phyloP scores from a whole-genome alignment of 73 alveolate genomes.

The Blepharisma stoltei region DNA sequence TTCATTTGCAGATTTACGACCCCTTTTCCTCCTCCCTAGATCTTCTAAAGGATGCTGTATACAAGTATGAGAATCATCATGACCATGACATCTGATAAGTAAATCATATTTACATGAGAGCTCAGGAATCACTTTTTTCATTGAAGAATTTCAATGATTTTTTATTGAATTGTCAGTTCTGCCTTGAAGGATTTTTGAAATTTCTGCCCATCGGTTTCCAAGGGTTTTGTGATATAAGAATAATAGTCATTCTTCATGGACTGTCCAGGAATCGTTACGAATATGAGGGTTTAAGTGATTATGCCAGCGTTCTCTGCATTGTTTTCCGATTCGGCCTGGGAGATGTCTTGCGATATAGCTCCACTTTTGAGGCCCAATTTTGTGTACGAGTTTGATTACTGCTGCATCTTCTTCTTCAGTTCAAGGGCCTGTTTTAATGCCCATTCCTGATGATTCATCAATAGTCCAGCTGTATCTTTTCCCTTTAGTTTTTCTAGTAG shows the following conservation, averaged over 20 bases:
- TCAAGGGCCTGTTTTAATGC: constrained; percentile 54
- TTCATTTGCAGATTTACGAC: not conserved
- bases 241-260: constrained; percentile 55
- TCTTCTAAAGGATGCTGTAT: not conserved
- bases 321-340: constrained; percentile 54
- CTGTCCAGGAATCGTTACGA: constrained; percentile 41
- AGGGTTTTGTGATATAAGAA: constrained; percentile 40
- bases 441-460: no score
- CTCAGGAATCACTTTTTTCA: constrained; percentile 38
- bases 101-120: constrained; percentile 41
- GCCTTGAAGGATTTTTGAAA: constrained; percentile 48
- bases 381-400: constrained; percentile 43
- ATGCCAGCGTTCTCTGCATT: constrained; percentile 59
- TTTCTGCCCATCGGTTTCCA: constrained; percentile 50
- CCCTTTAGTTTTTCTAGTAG: no score
- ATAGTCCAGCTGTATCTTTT: no score
- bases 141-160: constrained; percentile 55
- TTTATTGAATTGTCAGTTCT: constrained; percentile 51
- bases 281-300: constrained; percentile 46
- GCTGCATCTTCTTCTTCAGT: constrained; percentile 55
- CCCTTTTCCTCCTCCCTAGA: not conserved
- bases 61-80: constrained; percentile 39
- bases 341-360: constrained; percentile 35
- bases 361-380: constrained; percentile 57
- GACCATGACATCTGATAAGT: constrained; percentile 42